Percentiles rank a stretch among this genome's conserved stretches.
phyloP scores from a whole-genome alignment of 176 grass and related monocot species.

The Echinochloa phyllopogon region DNA sequence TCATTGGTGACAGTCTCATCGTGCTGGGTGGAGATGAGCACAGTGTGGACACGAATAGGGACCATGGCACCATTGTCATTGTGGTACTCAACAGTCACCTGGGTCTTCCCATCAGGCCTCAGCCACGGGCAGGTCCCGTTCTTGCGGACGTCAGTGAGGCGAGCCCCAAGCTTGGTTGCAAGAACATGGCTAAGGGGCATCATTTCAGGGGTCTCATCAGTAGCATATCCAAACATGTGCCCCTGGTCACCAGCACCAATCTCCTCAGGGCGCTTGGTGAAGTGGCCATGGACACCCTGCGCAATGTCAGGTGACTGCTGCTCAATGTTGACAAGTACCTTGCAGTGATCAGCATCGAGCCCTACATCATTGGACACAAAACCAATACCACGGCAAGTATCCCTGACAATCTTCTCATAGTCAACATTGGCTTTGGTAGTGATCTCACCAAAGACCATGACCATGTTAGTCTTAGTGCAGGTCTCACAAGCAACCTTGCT shows the following conservation, averaged over 20 bases:
- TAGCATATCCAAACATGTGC: constrained; percentile 64
- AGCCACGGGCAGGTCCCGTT: constrained; percentile 61
- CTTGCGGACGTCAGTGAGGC: constrained; percentile 67
- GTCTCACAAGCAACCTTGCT: constrained; percentile 69
- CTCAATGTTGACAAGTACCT: constrained; percentile 67
- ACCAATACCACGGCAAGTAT: constrained; percentile 59
- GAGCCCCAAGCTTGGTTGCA: constrained; percentile 68
- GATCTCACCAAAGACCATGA: constrained; percentile 66
- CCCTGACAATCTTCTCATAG: constrained; percentile 63
- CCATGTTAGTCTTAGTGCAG: constrained; percentile 66
- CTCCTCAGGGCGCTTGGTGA: constrained; percentile 60
- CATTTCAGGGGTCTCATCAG: constrained; percentile 59
- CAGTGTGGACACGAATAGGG: constrained; percentile 59
- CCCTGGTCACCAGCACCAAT: constrained; percentile 69
- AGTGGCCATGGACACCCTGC: constrained; percentile 55
- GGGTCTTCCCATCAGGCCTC: constrained; percentile 71
- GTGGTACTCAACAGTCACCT: constrained; percentile 66
- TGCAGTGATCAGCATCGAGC: constrained; percentile 61
- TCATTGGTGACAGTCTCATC: constrained; percentile 63
- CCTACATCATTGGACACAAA: constrained; percentile 61
- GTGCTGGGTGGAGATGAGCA: constrained; percentile 66
- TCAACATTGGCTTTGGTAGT: constrained; percentile 61
- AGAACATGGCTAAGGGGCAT: constrained; percentile 70
- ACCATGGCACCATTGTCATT: constrained; percentile 59
- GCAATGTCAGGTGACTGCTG: constrained; percentile 64